Evolutionary conservation across 495 filamentous ascomycete genomes (phyloP), one percentile per base, ranked within the genome.

Genomic region (Pyronema omphalodes): DNA sequence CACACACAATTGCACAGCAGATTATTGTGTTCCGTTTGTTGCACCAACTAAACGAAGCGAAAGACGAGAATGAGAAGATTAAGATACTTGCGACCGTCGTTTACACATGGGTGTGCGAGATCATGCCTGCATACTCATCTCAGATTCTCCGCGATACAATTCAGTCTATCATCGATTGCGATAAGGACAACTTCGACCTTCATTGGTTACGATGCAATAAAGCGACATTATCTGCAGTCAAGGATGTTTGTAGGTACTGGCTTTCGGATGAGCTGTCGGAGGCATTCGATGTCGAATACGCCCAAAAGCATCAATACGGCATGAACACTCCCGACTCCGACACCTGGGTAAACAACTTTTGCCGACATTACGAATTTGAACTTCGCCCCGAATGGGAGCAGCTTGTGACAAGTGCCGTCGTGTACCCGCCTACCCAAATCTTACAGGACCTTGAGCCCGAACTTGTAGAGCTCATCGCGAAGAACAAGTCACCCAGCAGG

Each of bases 51-150:
- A 9, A 9, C 12, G 36, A 14, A 14, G 18, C 48, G 18, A 12
- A 34, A 11, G 12, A 11, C 9, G 12, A n/a, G 36, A 33, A 51
- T 34, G 8, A 36, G 8, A 37, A 12, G 9, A 34, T 51, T 7
- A 8, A 29, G 23, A 29, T 51, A 1, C 48, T 34, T n/a, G 48
- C 48, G 11, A 34, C 48, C 17, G 23, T 37, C 29, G 11, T 12
- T 11, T 51, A 35, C 34, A 11, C n/a, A 3, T 51, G 11, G 11
- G 48, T n/a, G 11, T 51, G 23, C 48, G 48, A 51, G 12, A 51
- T 51, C 12, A 51, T 51, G 48, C 48, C 48, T 12, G 9, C 19
- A 34, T 51, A 51, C 29, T 51, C 33, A 37, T n/a, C 8, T n/a
- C 48, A 17, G 48, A 8, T 11, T 35, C 48, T 9, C 12, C 12